phyloP scores from a whole-genome alignment of 2,329 filamentous ascomycete genomes.

The Phaeosphaeria sp. region DNA sequence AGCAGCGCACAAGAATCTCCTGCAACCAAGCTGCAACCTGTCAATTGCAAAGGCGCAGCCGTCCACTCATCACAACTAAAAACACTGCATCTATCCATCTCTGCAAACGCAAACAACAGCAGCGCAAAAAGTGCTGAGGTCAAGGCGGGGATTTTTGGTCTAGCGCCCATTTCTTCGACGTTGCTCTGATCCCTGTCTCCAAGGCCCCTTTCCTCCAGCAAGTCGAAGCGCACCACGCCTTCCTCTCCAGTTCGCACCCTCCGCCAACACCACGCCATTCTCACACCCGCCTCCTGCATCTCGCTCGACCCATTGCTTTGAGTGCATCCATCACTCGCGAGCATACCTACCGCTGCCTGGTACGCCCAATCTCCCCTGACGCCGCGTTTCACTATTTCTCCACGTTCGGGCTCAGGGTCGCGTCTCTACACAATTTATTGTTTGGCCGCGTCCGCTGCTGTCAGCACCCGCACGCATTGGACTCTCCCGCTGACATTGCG shows the following conservation, averaged over 20 bases:
- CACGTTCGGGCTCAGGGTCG: slow-evolving; percentile 41
- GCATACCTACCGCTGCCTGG: slow-evolving; percentile 47
- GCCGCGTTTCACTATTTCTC: slow-evolving; percentile 43
- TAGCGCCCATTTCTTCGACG: slow-evolving; percentile 42
- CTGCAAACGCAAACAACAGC: background rate
- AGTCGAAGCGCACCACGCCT: slow-evolving; percentile 43
- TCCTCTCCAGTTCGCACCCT: slow-evolving; percentile 43
- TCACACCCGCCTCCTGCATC: slow-evolving; percentile 30
- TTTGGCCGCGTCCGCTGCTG: slow-evolving; percentile 34
- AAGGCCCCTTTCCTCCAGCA: slow-evolving; percentile 47
- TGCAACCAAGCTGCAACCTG: slow-evolving; percentile 17
- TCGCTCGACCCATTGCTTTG: slow-evolving; percentile 37
- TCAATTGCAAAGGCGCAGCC: slow-evolving; percentile 32
- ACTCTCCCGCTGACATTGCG: slow-evolving; percentile 29
- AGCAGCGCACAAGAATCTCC: slow-evolving; percentile 19
- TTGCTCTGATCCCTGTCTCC: slow-evolving; percentile 44
- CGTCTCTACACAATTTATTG: slow-evolving; percentile 31
- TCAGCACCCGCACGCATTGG: slow-evolving; percentile 19
- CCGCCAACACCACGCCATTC: slow-evolving; percentile 35
- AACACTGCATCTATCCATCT: slow-evolving; percentile 6
- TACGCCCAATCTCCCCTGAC: slow-evolving; percentile 34
- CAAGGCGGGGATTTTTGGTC: slow-evolving; percentile 41
- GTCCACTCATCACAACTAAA: background rate
- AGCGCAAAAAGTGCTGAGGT: slow-evolving; percentile 5
- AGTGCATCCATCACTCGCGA: slow-evolving; percentile 44